A percentile compares a stretch with the other conserved stretches of the same genome.
These are phyloP conservation scores for Claviceps humidiphila DNA, from an alignment of 2,329 filamentous ascomycete genomes.

Conservation along the genomic window DNA sequence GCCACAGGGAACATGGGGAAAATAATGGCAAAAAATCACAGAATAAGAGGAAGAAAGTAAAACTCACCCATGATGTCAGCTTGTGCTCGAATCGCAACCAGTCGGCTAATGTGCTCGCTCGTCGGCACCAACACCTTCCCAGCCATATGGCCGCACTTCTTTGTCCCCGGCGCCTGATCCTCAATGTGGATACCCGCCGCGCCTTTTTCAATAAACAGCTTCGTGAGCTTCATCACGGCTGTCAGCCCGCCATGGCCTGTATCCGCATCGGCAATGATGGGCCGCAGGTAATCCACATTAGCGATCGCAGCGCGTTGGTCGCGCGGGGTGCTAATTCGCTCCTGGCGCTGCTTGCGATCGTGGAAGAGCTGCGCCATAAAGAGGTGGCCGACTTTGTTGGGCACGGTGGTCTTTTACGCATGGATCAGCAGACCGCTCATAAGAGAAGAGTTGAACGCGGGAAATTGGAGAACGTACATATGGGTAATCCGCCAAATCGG, in stretches of 20 bases:
- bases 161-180: slow-evolving; percentile 94
- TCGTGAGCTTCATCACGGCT: slow-evolving; percentile 99
- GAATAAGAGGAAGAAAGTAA: not conserved
- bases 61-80: slow-evolving; percentile 87
- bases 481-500: slow-evolving; percentile 95
- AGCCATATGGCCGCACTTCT: slow-evolving; percentile 99
- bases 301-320: slow-evolving; percentile 57
- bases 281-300: slow-evolving; percentile 86
- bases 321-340: slow-evolving; percentile 68
- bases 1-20: not conserved
- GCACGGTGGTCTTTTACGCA: slow-evolving; percentile 67
- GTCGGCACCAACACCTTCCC: slow-evolving; percentile 96
- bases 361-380: slow-evolving; percentile 99
- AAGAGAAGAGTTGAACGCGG: not conserved
- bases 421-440: not conserved
- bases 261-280: slow-evolving; percentile 93
- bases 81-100: slow-evolving; percentile 92
- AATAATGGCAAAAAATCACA: not conserved
- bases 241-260: slow-evolving; percentile 94
- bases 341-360: slow-evolving; percentile 96
- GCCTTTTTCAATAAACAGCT: slow-evolving; percentile 92
- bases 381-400: slow-evolving; percentile 93
- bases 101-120: slow-evolving; percentile 92
- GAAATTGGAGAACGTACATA: slow-evolving; percentile 42
- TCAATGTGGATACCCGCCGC: slow-evolving; percentile 98